Percentiles rank a stretch among this genome's conserved stretches.
These are phyloP conservation scores for Suillus decipiens DNA, from an alignment of 768 basidiomycete genomes.

Conservation along the genomic window DNA sequence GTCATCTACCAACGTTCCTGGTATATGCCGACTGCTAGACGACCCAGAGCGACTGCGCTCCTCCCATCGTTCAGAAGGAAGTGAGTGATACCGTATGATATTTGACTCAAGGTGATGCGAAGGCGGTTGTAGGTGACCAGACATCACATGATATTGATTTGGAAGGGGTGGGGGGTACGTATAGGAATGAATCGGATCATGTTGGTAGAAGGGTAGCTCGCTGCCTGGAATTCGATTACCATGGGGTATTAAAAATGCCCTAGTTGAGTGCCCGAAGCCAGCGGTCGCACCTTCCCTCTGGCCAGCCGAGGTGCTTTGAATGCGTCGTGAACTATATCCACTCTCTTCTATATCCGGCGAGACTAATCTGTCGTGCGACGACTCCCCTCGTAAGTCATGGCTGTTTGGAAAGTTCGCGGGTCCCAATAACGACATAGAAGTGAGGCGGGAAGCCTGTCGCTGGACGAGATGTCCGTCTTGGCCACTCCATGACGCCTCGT, in stretches of 20 bases:
- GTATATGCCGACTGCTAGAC: slow-evolving; percentile 20
- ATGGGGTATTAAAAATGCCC: slow-evolving; percentile 29
- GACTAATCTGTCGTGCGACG: slow-evolving; percentile 5
- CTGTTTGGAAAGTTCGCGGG: slow-evolving; percentile 14
- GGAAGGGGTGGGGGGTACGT: slow-evolving; percentile 29
- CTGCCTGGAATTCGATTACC: slow-evolving; percentile 30
- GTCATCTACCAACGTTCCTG: slow-evolving; percentile 18
- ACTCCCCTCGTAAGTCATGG: slow-evolving; percentile 1
- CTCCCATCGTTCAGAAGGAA: slow-evolving; percentile 25
- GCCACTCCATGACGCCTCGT: slow-evolving; percentile 13
- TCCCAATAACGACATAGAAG: slow-evolving; percentile 8
- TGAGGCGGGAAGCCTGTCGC: slow-evolving; percentile 9
- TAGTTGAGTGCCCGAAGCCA: not conserved
- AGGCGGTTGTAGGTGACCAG: slow-evolving; percentile 21
- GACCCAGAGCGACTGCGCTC: slow-evolving; percentile 27
- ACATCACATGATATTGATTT: slow-evolving; percentile 16
- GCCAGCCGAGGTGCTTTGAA: slow-evolving; percentile 4
- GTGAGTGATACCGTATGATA: slow-evolving; percentile 27
- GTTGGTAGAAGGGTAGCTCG: slow-evolving; percentile 33
- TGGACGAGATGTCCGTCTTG: slow-evolving; percentile 10
- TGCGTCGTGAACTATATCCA: slow-evolving; percentile 8
- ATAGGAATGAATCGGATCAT: slow-evolving; percentile 17
- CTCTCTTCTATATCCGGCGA: slow-evolving; percentile 9
- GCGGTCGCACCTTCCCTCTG: not conserved
- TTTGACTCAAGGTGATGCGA: slow-evolving; percentile 21